Evolutionary conservation across 2,329 filamentous ascomycete species (phyloP).

Genomic region (Grosmannia serpens): DNA sequence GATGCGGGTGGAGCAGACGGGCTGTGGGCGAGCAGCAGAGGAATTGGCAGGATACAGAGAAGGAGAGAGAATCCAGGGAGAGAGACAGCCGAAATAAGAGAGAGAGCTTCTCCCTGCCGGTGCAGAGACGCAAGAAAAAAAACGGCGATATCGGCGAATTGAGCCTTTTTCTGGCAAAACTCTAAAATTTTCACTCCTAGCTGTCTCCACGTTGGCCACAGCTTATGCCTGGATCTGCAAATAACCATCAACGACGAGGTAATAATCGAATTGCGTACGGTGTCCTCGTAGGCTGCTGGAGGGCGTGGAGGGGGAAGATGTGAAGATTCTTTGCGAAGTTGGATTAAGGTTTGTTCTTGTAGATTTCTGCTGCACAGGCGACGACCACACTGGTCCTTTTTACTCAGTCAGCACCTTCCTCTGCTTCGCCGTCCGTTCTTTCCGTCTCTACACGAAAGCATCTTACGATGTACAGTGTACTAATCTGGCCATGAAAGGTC

Average conservation of each 20-base stretch:
- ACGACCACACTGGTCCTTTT: background rate
- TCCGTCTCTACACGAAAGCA: background rate
- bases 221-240: no score
- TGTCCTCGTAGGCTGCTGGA: background rate
- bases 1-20: no score
- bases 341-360: background rate
- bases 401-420: background rate
- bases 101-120: background rate
- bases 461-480: background rate
- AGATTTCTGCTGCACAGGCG: background rate
- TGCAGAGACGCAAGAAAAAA: background rate
- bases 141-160: constrained; percentile 1
- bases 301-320: no score
- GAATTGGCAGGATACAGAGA: background rate
- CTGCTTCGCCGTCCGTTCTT: background rate
- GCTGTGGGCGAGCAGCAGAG: background rate
- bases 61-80: background rate
- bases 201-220: background rate
- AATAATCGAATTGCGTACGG: no score
- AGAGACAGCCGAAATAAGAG: background rate
- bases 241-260: no score
- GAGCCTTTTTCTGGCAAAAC: background rate
- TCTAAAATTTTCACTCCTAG: background rate
- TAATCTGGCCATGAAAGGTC: background rate
- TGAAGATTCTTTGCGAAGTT: background rate